phyloP scores from a whole-genome alignment of 225 moss, liverwort and hornwort genomes.

The Rhytidiadelphus loreus region DNA sequence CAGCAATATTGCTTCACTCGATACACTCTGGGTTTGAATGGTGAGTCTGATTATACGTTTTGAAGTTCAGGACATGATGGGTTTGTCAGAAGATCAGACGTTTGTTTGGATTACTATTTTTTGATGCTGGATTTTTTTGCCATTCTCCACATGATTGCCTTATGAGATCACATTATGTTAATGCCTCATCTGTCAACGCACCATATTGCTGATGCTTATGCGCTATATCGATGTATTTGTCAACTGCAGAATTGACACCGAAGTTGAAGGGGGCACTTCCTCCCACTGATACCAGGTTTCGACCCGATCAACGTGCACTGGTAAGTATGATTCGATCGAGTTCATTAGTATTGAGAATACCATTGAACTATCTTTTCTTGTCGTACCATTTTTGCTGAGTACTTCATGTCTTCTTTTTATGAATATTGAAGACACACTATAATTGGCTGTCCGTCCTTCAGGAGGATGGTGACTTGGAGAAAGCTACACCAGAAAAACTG shows the following conservation, averaged over 20 bases:
- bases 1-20: conserved; percentile 94
- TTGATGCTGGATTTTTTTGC: not conserved
- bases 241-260: conserved; percentile 61
- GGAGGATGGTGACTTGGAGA: conserved; percentile 98
- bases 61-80: not conserved
- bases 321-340: conserved; percentile 22
- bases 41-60: conserved; percentile 17
- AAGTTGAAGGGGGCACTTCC: conserved; percentile 74
- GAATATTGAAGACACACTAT: not conserved
- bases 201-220: not conserved
- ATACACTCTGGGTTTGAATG: conserved; percentile 76
- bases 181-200: not conserved
- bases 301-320: conserved; percentile 95
- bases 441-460: not conserved
- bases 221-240: not conserved
- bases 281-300: conserved; percentile 85
- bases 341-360: not conserved
- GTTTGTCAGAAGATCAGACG: not conserved
- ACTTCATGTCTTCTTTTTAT: not conserved
- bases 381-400: not conserved
- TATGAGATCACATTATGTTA: not conserved
- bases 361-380: not conserved
- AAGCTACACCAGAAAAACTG: conserved; percentile 96
- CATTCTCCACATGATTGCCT: not conserved
- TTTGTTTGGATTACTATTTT: not conserved